These are phyloP conservation scores for Huntiella omanensis DNA, from an alignment of 2,329 filamentous ascomycete genomes.

Conservation along the genomic window DNA sequence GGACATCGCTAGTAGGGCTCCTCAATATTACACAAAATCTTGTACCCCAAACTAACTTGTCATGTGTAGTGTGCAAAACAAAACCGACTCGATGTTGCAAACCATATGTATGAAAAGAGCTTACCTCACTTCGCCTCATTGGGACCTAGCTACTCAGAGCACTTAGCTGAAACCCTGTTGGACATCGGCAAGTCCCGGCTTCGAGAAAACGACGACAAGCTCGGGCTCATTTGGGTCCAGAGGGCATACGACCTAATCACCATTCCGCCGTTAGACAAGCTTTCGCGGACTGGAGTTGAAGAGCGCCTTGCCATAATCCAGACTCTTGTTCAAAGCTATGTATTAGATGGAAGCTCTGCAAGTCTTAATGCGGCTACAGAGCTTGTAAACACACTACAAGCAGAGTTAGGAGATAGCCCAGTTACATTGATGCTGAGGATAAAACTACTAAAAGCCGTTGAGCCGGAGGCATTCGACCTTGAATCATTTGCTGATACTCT, in stretches of 20 bases:
- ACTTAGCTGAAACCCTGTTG: slow-evolving; percentile 47
- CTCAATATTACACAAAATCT: background rate
- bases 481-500: slow-evolving; percentile 34
- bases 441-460: slow-evolving; percentile 37
- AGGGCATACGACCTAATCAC: slow-evolving; percentile 43
- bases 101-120: slow-evolving; percentile 54
- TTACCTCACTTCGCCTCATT: slow-evolving; percentile 21
- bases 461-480: slow-evolving; percentile 28
- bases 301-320: slow-evolving; percentile 50
- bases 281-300: slow-evolving; percentile 42
- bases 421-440: slow-evolving; percentile 49
- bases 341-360: slow-evolving; percentile 27
- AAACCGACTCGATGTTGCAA: slow-evolving; percentile 52
- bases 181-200: slow-evolving; percentile 49
- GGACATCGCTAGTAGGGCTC: slow-evolving; percentile 42
- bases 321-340: slow-evolving; percentile 34
- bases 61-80: slow-evolving; percentile 50
- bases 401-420: slow-evolving; percentile 43
- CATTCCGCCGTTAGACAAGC: slow-evolving; percentile 30
- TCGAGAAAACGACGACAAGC: slow-evolving; percentile 28
- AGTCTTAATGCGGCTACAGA: slow-evolving; percentile 32
- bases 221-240: slow-evolving; percentile 41
- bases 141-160: slow-evolving; percentile 35
- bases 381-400: slow-evolving; percentile 41
- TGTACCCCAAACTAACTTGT: slow-evolving; percentile 12